Evolutionary conservation across 305 asterid genomes (phyloP).

Genomic region (Withania somnifera): DNA sequence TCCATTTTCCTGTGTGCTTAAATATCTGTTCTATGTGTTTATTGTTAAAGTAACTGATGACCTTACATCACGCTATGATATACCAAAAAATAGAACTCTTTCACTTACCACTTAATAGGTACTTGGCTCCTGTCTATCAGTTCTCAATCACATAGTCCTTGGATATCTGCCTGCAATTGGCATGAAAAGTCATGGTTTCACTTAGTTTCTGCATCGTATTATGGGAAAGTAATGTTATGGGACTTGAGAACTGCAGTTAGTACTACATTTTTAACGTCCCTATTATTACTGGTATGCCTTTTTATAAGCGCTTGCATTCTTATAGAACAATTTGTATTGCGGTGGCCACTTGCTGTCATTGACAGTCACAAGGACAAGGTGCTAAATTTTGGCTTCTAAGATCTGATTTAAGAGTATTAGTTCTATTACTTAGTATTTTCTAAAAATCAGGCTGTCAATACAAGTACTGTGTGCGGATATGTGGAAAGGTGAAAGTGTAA

Average conservation of each 20-base stretch:
- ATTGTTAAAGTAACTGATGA: background rate
- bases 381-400: background rate
- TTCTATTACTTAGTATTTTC: background rate
- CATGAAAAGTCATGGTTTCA: conserved; percentile 85
- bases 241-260: conserved; percentile 89
- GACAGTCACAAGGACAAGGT: conserved; percentile 85
- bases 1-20: background rate
- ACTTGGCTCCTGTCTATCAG: conserved; percentile 66
- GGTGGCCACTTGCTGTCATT: conserved; percentile 79
- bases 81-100: background rate
- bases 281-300: background rate
- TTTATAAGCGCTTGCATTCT: background rate
- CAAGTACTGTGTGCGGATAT: conserved; percentile 84
- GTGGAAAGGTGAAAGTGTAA: conserved; percentile 71
- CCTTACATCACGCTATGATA: background rate
- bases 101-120: conserved; percentile 28
- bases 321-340: conserved; percentile 21
- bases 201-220: conserved; percentile 79
- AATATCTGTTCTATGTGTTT: background rate
- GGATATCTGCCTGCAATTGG: conserved; percentile 99
- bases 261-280: conserved; percentile 6
- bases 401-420: background rate
- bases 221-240: conserved; percentile 96
- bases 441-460: background rate
- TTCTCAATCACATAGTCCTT: conserved; percentile 73